Evolutionary conservation across 495 filamentous ascomycete species (phyloP).

Genomic region (Pyrenopolyporus hunteri): DNA sequence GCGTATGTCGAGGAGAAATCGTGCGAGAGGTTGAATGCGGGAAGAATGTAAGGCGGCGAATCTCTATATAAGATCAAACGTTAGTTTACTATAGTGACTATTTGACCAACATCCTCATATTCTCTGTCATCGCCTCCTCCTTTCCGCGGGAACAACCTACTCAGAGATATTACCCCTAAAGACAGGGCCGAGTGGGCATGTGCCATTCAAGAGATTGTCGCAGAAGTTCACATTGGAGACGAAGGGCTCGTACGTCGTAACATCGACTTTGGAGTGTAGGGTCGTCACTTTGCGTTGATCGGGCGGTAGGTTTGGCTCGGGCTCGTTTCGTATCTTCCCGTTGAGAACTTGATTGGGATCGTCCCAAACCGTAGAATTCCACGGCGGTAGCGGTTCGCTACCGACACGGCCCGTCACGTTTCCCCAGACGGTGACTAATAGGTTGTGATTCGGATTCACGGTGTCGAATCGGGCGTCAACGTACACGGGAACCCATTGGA

Average conservation of each 20-base stretch:
- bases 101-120: neutral
- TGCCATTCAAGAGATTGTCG: constrained; percentile 60
- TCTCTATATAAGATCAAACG: constrained; percentile 3
- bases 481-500: constrained; percentile 83
- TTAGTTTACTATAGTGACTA: constrained; percentile 10
- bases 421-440: constrained; percentile 85
- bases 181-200: constrained; percentile 76
- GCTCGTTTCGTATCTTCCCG: constrained; percentile 77
- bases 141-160: constrained; percentile 51
- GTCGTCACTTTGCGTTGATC: constrained; percentile 68
- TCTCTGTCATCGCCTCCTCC: neutral
- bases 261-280: constrained; percentile 67
- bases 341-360: constrained; percentile 61
- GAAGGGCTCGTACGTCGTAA: constrained; percentile 76
- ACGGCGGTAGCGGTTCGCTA: constrained; percentile 57
- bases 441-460: constrained; percentile 62
- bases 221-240: constrained; percentile 66
- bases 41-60: constrained; percentile 54
- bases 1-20: constrained; percentile 81
- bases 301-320: constrained; percentile 47
- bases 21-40: constrained; percentile 75
- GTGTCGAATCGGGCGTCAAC: constrained; percentile 76
- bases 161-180: constrained; percentile 61
- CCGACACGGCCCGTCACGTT: constrained; percentile 76
- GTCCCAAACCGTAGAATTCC: constrained; percentile 57